Evolutionary conservation across 177 flowering plant genomes (phyloP), one percentile per base, ranked within the genome.

Genomic region (Vitis hybrid): DNA sequence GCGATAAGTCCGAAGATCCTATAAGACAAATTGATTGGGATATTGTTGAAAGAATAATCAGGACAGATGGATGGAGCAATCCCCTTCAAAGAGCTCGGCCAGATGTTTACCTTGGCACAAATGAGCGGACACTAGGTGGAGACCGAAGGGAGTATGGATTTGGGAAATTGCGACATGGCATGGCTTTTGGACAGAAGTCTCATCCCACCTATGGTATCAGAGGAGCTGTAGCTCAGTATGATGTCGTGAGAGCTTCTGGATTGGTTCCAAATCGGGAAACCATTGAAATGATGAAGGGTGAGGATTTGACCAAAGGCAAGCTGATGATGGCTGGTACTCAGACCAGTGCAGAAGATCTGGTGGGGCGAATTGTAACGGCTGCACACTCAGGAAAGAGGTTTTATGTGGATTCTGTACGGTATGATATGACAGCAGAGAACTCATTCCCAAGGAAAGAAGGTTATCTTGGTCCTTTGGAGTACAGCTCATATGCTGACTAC

Each of bases 311-410:
- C 58, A 66, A 72, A 70, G 88, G 83, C 15, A 86, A 82, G 66
- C 59, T 96, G 77, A 61, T 87, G 78, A 84, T 94, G 95, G 97
- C 97, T 61, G 97, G 92, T 88, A 79, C 86, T 55, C 83, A 75
- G 74, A 57, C 75, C 14, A 66, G 63, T 71, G 85, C 78, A 1
- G 86, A 87, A 70, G 90, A 86, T 76, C 80, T 96, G 63, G 86
- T 90, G 4, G 98, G 98, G 33, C 87, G 84, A 81, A 92, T 96
- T 72, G 91, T 96, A 29, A 96, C 99, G 55, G 98, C 99, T 75
- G 99, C 94, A 76, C 99, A 96, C 80, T 96, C 99, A 13, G 99
- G 99, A 66, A 96, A 96, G 86, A 84, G 99, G 77, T 93, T 96
- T 81, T 96, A 89, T 80, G 97, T 96, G 66, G 98, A 93, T 80